phyloP scores from a whole-genome alignment of 192 early-diverging fungal genomes.

The Coemansia brasiliensis region DNA sequence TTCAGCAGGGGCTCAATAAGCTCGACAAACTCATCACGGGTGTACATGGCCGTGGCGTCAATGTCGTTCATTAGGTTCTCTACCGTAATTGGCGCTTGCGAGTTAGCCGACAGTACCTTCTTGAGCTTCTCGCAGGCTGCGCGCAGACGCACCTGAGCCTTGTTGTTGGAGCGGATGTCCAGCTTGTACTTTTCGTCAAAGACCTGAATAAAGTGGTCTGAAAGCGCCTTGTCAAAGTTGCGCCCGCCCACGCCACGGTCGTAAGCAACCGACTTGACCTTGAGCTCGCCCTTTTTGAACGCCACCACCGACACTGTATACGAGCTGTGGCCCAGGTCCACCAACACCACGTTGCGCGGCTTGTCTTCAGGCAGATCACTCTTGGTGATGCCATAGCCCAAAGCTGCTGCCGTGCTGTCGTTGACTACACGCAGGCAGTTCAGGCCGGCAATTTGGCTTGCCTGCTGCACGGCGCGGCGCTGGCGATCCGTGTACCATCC shows the following conservation, averaged over 20 bases:
- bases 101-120: conserved; percentile 94
- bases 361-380: conserved; percentile 92
- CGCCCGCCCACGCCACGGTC: conserved; percentile 95
- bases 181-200: conserved; percentile 96
- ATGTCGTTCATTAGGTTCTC: conserved; percentile 96
- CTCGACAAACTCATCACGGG: conserved; percentile 84
- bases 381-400: conserved; percentile 99
- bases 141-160: conserved; percentile 87
- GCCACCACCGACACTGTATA: conserved; percentile 82
- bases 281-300: conserved; percentile 95
- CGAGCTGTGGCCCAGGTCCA: conserved; percentile 91
- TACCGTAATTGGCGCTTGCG: conserved; percentile 85
- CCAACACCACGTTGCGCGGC: conserved; percentile 88
- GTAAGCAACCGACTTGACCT: conserved; percentile 86
- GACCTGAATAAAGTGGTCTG: conserved; percentile 80
- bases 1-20: conserved; percentile 71
- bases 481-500: conserved; percentile 95
- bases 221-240: conserved; percentile 89
- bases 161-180: conserved; percentile 83
- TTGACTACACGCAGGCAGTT: conserved; percentile 91
- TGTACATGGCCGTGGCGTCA: conserved; percentile 84
- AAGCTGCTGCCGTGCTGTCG: conserved; percentile 88
- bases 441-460: conserved; percentile 82
- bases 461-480: conserved; percentile 84
- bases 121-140: conserved; percentile 92